Evolutionary conservation across 495 filamentous ascomycete species (phyloP).

Genomic region (Neurospora pannonica): DNA sequence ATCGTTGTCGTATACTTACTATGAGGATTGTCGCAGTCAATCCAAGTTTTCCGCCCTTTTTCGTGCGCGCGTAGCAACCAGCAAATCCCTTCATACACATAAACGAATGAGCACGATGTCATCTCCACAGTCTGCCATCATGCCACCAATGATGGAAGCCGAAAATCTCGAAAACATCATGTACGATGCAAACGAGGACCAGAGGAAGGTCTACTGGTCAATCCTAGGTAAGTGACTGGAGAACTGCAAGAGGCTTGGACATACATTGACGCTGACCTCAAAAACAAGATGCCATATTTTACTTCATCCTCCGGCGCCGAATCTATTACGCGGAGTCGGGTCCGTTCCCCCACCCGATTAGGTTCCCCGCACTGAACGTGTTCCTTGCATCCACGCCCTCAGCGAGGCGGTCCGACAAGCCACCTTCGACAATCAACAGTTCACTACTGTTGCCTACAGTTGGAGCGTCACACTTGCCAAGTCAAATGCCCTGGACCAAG

Average conservation of each 20-base stretch:
- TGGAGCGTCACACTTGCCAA: background rate
- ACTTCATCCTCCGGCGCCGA: background rate
- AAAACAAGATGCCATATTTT: background rate
- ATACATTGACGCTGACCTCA: background rate
- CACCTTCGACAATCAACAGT: background rate
- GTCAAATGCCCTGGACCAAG: background rate
- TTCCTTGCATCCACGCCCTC: background rate
- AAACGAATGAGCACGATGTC: background rate
- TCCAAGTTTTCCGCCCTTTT: too few species aligned
- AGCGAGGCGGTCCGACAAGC: background rate
- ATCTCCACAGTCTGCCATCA: background rate
- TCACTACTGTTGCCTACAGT: background rate
- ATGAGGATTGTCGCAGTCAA: too few species aligned
- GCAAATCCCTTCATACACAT: background rate
- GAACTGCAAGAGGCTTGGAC: background rate
- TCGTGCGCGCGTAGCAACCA: too few species aligned
- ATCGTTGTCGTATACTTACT: too few species aligned
- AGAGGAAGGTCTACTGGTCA: background rate
- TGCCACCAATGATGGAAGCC: background rate
- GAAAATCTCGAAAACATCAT: background rate
- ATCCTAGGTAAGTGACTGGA: background rate
- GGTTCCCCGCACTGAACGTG: background rate
- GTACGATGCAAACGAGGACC: background rate
- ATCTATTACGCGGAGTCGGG: background rate
- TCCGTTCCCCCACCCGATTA: background rate